Conservation (phyloP, 495 filamentous ascomycete species). For the Annulohypoxylon nitens region DNA sequence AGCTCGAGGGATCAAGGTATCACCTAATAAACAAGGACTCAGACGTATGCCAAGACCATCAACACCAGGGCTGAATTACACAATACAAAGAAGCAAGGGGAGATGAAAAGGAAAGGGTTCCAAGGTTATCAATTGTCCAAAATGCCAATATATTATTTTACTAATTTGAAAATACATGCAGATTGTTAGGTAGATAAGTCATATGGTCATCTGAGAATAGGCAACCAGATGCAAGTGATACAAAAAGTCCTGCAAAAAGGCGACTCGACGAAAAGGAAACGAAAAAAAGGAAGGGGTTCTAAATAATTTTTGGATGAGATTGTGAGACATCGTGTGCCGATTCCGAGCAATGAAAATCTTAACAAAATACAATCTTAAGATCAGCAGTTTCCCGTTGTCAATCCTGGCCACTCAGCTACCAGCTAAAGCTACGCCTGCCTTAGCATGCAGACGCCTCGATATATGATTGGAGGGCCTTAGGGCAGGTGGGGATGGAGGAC, state of each 20-base stretch:
- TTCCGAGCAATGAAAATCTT: constrained; percentile 42
- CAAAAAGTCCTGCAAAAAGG: neutral
- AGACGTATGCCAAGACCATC: constrained; percentile 43
- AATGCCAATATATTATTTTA: constrained; percentile 28
- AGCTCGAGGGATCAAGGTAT: constrained; percentile 36
- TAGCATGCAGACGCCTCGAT: constrained; percentile 28
- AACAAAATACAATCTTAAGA: constrained; percentile 40
- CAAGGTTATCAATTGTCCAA: constrained; percentile 18
- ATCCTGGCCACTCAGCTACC: constrained; percentile 22
- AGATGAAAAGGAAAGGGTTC: neutral
- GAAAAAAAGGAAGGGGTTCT: constrained; percentile 21
- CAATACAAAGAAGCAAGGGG: neutral
- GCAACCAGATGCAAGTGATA: neutral
- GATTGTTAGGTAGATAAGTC: neutral
- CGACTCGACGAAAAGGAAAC: neutral
- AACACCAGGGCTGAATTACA: neutral
- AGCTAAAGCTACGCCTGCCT: constrained; percentile 16
- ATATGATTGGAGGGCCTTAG: constrained; percentile 28
- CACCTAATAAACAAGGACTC: constrained; percentile 14
- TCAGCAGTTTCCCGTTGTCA: constrained; percentile 46
- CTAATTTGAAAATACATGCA: constrained; percentile 31
- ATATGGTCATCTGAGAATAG: constrained; percentile 15
- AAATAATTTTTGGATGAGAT: constrained; percentile 28
- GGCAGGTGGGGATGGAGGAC: constrained; percentile 11
- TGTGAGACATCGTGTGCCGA: constrained; percentile 46